Evolutionary conservation across 225 moss, liverwort and hornwort genomes (phyloP), one percentile per base, ranked within the genome.

Genomic region (Climacium dendroides): DNA sequence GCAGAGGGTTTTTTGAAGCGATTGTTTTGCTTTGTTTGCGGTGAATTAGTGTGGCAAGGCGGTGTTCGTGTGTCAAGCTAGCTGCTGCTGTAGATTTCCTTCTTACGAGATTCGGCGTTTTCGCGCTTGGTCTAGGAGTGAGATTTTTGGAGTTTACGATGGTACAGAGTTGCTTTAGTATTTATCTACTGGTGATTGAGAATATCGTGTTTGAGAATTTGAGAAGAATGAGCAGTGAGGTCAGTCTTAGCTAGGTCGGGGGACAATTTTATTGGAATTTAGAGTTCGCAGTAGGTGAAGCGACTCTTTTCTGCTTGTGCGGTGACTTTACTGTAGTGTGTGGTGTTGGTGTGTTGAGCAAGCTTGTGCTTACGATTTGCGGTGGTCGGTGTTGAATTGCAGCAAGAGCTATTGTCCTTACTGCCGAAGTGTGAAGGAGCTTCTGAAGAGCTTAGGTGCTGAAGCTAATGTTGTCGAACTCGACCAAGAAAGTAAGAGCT

Each of bases 351-450:
- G 20, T 81, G 78, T 75, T 15, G 35, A 57, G 43, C 2, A 62
- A 64, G 82, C 22, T 53, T 82, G 62, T 91, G 66, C 72, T 88
- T 60, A 88, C 29, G 83, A 83, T 41, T 76, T 73, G 66, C 24
- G 47, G 34, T n/a, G 74, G 20, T 82, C 20, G 28, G 14, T 87
- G 71, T 81, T 81, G 45, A n/a, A 67, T 73, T 81, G 89, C 86
- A 93, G 92, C 88, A 93, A 93, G 85, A 79, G 66, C 37, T 77
- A 19, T 47, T 93, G 93, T 45, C 93, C 93, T 10, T 93, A 75
- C 70, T 93, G 93, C 74, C 85, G 81, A 79, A 90, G 78, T 37
- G 93, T 90, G 57, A 93, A 93, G 84, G 84, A 89, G 53, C 64
- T 93, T 39, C 81, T 93, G 85, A 92, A 90, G 86, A 47, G 87